Evolutionary conservation across 2,329 filamentous ascomycete species (phyloP), one percentile per base, ranked within the genome.

Genomic region (Dendryphion nanum): DNA sequence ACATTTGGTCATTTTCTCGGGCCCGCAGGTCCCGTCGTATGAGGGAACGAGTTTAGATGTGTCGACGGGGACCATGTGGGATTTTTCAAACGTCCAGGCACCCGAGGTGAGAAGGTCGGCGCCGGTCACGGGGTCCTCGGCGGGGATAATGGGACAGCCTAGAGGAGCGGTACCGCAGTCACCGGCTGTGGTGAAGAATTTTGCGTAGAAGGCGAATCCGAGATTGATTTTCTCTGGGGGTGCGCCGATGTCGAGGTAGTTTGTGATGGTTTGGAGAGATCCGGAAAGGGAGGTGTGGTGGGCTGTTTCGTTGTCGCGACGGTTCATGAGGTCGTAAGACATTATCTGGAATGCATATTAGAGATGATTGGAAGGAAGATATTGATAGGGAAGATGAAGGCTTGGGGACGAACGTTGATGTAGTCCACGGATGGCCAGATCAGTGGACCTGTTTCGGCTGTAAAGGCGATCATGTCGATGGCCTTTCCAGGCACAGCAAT

Each of bases 281-380:
- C 69, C 74, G 12, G 67, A 54, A 5, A 86, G 69, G n/a, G 79
- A 79, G 30, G 75, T 82, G 56, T 86, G 82, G 60, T 88, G 84
- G 21, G 68, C 73, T 3, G 83, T 85, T 7, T 69, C 57, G 30
- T 64, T 79, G 64, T 86, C 79, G 21, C 85, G 79, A 21, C 83
- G 53, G 65, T 86, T 86, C 76, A 85, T 83, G 33, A 88, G 58
- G 55, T 88, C 84, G 58, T 87, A 87, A 2, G 77, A 74, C 83
- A 86, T 86, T 46, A 87, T 68, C 57, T 60, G 16, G 16, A 15
- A 18, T 13, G 33, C 18, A 10, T 8, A 38, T 18, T 13, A 19
- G 20, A 6, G 23, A 26, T 26, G 23, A 26, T 26, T 7, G 23
- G 23, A 26, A 26, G 7, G 23, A n/a, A 8, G 23, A 26, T 8